Base-by-base conservation (phyloP, 495 filamentous ascomycete genomes). In the Hypomontagnella submonticulosa region DNA sequence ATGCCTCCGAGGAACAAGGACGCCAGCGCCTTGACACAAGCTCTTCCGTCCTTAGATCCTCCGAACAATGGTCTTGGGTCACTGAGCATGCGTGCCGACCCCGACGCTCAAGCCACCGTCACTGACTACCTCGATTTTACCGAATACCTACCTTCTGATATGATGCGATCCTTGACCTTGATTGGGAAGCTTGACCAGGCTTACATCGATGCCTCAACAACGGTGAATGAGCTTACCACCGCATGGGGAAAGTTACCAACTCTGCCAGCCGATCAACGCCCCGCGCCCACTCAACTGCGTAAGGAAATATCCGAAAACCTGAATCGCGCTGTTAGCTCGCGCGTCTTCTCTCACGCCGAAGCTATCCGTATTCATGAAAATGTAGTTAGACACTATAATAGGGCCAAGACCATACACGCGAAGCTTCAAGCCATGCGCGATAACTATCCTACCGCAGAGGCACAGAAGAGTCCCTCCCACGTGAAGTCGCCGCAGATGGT, bases 41-140 rank as follows among this genome's bases (percentile, higher is more conserved):
- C 71, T 11, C 61, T 77, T 3, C 73, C 68, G 30, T 56, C 73
- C 1, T 57, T 75, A n/a, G 63, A 67, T 34, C 37, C 71, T 11
- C 32, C 72, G n/a, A 71, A 63, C 59, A 73, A 70, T 51, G 58
- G 61, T 41, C 70, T 77, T 18, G 71, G 70, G 32, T 66, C 75
- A 0, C 70, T 80, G 42, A 63, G 58, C 48, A 71, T 80, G 69
- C 79, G 79, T 66, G 78, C 85, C 37, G 92, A 99, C 69, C 94
- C 94, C 15, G 95, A 99, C 77, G 90, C 92, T n/a, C 91, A 96
- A 64, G 90, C 93, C 7, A 95, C 92, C 53, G 89, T 97, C 12
- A 94, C 90, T 62, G 95, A 99, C 78, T 99, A 93, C 76, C 89
- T 97, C 69, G 95, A 97, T 76, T 96, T 88, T 76, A 97, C 95